Evolutionary conservation across 331 rosid genomes (phyloP).

Genomic region (Malus hybrid): DNA sequence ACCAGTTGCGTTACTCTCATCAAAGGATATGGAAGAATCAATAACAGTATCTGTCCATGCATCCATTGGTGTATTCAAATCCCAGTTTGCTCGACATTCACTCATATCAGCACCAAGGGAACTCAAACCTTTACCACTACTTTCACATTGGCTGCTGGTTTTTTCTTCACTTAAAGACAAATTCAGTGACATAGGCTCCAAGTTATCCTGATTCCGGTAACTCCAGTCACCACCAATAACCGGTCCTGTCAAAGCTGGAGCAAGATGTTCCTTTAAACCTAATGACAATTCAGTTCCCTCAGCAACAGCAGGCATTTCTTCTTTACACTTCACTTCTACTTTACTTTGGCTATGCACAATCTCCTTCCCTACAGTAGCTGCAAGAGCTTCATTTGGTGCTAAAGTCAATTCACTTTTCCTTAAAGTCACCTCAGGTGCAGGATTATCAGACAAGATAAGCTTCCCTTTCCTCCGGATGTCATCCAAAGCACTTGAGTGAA

Average conservation of each 20-base stretch:
- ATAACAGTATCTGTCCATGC: conserved; percentile 65
- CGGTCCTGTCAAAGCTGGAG: conserved; percentile 26
- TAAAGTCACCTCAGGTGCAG: conserved; percentile 15
- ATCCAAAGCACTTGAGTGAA: conserved; percentile 25
- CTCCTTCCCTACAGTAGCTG: conserved; percentile 26
- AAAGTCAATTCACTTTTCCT: conserved; percentile 36
- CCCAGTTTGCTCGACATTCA: conserved; percentile 86
- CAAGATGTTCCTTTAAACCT: conserved; percentile 32
- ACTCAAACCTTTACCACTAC: conserved; percentile 18
- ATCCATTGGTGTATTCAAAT: conserved; percentile 92
- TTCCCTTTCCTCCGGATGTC: conserved; percentile 28
- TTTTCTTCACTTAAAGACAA: conserved; percentile 51
- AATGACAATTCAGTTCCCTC: conserved; percentile 40
- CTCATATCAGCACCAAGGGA: conserved; percentile 16
- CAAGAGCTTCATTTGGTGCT: conserved; percentile 42
- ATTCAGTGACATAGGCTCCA: conserved; percentile 39
- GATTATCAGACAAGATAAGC: conserved; percentile 15
- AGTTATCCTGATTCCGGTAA: conserved; percentile 20
- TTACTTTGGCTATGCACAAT: conserved; percentile 15
- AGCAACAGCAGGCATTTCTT: conserved; percentile 25
- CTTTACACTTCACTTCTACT: conserved; percentile 27
- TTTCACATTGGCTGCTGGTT: conserved; percentile 21
- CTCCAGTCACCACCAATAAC: conserved; percentile 14
- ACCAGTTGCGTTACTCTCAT: conserved; percentile 16
- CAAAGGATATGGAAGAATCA: conserved; percentile 25